Percentiles rank a stretch among this genome's conserved stretches.
Conservation (phyloP, 2,329 filamentous ascomycete genomes). For the Penicillium sp. region DNA sequence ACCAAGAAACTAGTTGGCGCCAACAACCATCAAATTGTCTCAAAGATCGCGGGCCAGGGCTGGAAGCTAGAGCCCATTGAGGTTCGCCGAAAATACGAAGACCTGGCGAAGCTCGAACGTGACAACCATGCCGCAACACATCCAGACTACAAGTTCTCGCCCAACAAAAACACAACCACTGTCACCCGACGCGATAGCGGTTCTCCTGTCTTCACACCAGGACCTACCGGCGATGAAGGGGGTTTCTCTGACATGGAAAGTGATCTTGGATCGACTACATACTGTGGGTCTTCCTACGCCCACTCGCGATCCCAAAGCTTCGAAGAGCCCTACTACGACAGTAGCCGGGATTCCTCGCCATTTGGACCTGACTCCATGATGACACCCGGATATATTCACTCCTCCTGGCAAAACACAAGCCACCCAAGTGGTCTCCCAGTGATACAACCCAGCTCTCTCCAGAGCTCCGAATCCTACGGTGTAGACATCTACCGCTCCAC, state of each 20-base stretch:
- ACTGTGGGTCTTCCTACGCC: slow-evolving; percentile 16
- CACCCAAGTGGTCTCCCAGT: slow-evolving; percentile 56
- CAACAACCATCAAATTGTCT: slow-evolving; percentile 93
- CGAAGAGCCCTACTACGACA: slow-evolving; percentile 29
- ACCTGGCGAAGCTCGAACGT: slow-evolving; percentile 76
- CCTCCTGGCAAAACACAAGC: slow-evolving; percentile 51
- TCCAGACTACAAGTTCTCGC: slow-evolving; percentile 91
- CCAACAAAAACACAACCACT: slow-evolving; percentile 64
- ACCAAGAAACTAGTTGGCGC: slow-evolving; percentile 78
- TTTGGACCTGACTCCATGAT: slow-evolving; percentile 28
- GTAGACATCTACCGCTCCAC: slow-evolving; percentile 46
- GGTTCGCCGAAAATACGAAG: slow-evolving; percentile 72
- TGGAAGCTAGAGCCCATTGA: slow-evolving; percentile 79
- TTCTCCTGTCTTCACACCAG: background rate
- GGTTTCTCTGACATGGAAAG: slow-evolving; percentile 40
- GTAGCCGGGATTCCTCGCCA: slow-evolving; percentile 39
- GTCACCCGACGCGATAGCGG: slow-evolving; percentile 23
- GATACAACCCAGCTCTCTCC: slow-evolving; percentile 42
- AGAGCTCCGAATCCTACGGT: slow-evolving; percentile 30
- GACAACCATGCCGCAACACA: slow-evolving; percentile 82
- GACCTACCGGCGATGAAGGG: slow-evolving; percentile 6
- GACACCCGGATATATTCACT: slow-evolving; percentile 39
- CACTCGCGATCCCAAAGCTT: slow-evolving; percentile 28
- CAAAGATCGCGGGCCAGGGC: slow-evolving; percentile 78
- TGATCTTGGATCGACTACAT: slow-evolving; percentile 12